Base-by-base conservation (phyloP, 2,329 filamentous ascomycete species). In the Akanthomyces muscarius region DNA sequence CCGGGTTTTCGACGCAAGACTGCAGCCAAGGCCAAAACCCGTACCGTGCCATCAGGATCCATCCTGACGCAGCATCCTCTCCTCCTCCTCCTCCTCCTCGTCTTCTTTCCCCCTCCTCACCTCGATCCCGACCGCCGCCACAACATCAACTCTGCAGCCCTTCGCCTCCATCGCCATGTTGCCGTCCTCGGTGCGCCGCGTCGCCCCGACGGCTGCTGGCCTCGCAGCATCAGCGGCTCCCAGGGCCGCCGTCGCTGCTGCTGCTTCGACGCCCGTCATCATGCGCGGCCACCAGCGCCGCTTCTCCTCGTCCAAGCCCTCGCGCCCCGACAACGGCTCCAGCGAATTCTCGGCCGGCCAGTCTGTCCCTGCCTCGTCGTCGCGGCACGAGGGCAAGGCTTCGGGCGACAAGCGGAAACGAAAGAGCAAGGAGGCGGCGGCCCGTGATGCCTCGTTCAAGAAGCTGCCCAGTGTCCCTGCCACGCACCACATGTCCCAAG, bases 381-480 rank as follows among this genome's bases (percentile, higher is more conserved):
- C 80, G 21, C 71, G 74, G 60, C 72, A 75, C 69, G 70, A 78
- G 67, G 73, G 77, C 75, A 80, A 80, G 73, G 66, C 77, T 25
- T 69, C 72, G 62, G 74, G 76, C 66, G 82, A 85, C 68, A 86
- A 84, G 78, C 76, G 82, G 70, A 86, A 82, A 74, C 81, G 82
- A 71, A 87, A 86, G 76, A 75, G 75, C 65, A 87, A 86, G 73
- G 82, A 83, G 63, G 72, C 73, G 63, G 73, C 77, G 18, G 75
- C 76, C 18, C 72, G 71, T 63, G 78, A 81, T 65, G 77, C 80
- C 63, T 74, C 78, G 52, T 77, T 83, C 67, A 80, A 78, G 58
- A 86, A 86, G 68, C 80, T 92, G 63, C 90, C 90, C 45, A 88
- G 86, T 73, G 90, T 93, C 50, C 89, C 89, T 62, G 89, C 84